Conservation (phyloP, 2,329 filamentous ascomycete species). For the Pestalotiopsis sp. region DNA sequence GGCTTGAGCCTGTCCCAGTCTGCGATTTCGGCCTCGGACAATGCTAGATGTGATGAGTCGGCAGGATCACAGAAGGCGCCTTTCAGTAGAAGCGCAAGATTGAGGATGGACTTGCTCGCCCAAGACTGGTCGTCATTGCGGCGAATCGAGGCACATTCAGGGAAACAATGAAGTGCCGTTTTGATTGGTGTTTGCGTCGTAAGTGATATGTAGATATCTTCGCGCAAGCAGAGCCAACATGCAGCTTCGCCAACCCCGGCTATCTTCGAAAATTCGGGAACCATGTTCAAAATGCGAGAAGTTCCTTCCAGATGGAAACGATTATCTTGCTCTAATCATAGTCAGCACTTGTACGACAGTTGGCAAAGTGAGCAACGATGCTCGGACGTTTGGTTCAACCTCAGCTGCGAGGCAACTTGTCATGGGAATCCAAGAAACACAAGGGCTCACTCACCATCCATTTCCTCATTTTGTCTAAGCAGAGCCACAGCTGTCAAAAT, state of each 20-base stretch:
- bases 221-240: conserved; percentile 6
- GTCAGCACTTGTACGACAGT: background rate
- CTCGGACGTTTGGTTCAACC: background rate
- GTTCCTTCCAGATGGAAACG: conserved; percentile 4
- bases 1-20: conserved; percentile 9
- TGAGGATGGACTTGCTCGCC: conserved; percentile 8
- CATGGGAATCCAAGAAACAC: background rate
- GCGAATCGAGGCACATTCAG: conserved; percentile 2
- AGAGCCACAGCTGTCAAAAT: conserved; percentile 5
- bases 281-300: conserved; percentile 10
- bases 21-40: conserved; percentile 1
- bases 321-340: conserved; percentile 4
- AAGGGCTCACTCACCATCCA: background rate
- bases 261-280: conserved; percentile 2
- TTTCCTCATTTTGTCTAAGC: conserved; percentile 11
- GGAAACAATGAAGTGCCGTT: background rate
- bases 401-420: background rate
- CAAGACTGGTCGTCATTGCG: conserved; percentile 8
- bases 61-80: conserved; percentile 3
- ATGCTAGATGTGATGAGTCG: background rate
- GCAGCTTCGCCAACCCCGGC: conserved; percentile 7
- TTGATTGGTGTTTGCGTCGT: conserved; percentile 8
- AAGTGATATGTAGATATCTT: conserved; percentile 5
- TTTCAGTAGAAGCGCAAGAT: conserved; percentile 5
- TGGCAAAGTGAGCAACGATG: background rate